Evolutionary conservation across 108 stramenopile species (phyloP).

Genomic region (Thalassiosira profunda): DNA sequence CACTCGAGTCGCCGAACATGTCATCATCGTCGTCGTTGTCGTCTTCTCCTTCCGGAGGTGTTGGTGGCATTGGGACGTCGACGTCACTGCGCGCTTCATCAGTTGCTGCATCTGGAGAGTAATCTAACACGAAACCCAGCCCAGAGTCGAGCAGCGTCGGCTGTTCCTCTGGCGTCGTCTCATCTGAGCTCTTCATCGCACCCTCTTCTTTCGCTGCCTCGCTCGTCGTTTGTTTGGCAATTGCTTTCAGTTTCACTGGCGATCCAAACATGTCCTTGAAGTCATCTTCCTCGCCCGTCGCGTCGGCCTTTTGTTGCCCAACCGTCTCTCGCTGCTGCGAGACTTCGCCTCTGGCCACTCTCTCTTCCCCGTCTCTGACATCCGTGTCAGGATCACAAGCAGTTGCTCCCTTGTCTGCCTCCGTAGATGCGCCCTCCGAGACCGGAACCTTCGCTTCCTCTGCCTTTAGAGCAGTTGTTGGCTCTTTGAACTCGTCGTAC

Average conservation of each 20-base stretch:
- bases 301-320: too few relatives aligned
- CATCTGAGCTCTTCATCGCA: too few relatives aligned
- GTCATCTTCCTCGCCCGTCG: constrained; percentile 8
- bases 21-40: constrained; percentile 8
- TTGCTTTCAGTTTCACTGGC: too few relatives aligned
- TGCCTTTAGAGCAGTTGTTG: background rate
- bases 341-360: too few relatives aligned
- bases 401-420: background rate
- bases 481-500: constrained; percentile 45
- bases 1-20: constrained; percentile 6
- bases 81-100: too few relatives aligned
- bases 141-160: constrained; percentile 19
- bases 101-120: constrained; percentile 25
- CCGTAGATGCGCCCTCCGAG: too few relatives aligned
- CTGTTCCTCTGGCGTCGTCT: background rate
- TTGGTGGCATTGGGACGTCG: too few relatives aligned
- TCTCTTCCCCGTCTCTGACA: too few relatives aligned
- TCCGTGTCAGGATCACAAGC: background rate
- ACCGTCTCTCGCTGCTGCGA: too few relatives aligned
- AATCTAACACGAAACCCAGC: constrained; percentile 17
- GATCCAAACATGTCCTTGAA: constrained; percentile 27
- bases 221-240: too few relatives aligned
- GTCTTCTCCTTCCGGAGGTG: too few relatives aligned
- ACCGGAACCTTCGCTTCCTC: background rate
- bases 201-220: too few relatives aligned